Evolutionary conservation across 2,329 filamentous ascomycete species (phyloP).

Genomic region (Cladophialophora carrionii): DNA sequence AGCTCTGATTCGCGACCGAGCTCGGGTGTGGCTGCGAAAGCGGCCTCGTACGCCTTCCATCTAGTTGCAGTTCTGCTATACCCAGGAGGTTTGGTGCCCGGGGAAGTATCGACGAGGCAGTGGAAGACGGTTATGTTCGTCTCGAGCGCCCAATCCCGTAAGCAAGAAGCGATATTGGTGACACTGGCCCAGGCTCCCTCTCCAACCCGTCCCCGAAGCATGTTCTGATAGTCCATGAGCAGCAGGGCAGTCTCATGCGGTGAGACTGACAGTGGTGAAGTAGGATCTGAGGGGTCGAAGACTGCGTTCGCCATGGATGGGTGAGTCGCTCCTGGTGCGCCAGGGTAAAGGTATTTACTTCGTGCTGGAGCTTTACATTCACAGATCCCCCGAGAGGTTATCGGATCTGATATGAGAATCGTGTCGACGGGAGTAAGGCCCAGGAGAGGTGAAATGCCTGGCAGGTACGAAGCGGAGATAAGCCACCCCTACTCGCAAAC

Average conservation of each 20-base stretch:
- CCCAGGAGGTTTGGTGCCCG: slow-evolving; percentile 33
- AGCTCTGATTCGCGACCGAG: slow-evolving; percentile 32
- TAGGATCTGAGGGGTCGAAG: slow-evolving; percentile 24
- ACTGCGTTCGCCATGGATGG: slow-evolving; percentile 13
- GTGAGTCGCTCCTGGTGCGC: not conserved
- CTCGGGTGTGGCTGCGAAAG: slow-evolving; percentile 25
- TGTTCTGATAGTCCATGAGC: slow-evolving; percentile 43
- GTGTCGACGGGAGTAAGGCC: not conserved
- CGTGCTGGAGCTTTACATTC: not conserved
- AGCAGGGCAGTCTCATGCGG: slow-evolving; percentile 41
- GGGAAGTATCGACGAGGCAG: slow-evolving; percentile 37
- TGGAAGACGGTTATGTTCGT: slow-evolving; percentile 41
- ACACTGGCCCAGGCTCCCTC: slow-evolving; percentile 28
- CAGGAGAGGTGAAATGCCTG: not conserved
- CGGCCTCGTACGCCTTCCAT: slow-evolving; percentile 23
- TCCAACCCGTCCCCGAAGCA: slow-evolving; percentile 34
- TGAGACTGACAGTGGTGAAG: slow-evolving; percentile 35
- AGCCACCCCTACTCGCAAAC: not conserved
- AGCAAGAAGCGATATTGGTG: slow-evolving; percentile 34
- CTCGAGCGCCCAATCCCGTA: slow-evolving; percentile 40
- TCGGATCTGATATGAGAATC: not conserved
- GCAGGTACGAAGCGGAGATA: not conserved
- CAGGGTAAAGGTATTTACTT: not conserved
- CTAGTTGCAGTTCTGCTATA: slow-evolving; percentile 36
- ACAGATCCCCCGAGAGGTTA: not conserved